Percentiles rank a stretch among this genome's conserved stretches.
phyloP scores from a whole-genome alignment of 495 filamentous ascomycete species.

The Trichoderma erinaceum region DNA sequence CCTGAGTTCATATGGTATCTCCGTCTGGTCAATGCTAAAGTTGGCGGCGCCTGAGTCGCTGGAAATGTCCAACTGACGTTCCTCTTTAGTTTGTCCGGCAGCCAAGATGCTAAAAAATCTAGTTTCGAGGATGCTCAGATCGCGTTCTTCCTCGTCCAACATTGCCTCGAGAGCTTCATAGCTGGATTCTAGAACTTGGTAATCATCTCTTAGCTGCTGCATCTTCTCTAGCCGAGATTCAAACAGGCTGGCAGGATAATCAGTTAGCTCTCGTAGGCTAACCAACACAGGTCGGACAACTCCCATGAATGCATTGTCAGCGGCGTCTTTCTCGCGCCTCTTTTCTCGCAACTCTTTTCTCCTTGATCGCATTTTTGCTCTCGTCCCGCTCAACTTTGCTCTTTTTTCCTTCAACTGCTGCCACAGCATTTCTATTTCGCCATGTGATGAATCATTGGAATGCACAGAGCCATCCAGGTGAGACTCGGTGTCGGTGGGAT shows the following conservation, averaged over 20 bases:
- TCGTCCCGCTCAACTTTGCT: conserved; percentile 15
- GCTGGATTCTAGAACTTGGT: conserved; percentile 22
- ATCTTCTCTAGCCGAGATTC: conserved; percentile 21
- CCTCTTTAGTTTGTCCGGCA: neutral
- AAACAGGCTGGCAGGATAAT: conserved; percentile 17
- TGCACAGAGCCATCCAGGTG: conserved; percentile 16
- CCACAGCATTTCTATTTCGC: conserved; percentile 18
- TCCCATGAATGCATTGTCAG: conserved; percentile 29
- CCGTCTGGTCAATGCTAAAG: conserved; percentile 15
- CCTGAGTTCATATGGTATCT: conserved; percentile 25
- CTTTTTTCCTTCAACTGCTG: conserved; percentile 21
- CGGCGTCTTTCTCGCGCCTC: conserved; percentile 20
- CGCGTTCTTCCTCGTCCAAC: conserved; percentile 22
- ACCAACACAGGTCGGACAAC: conserved; percentile 22
- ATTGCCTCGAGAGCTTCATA: conserved; percentile 24
- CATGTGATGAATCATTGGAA: conserved; percentile 1
- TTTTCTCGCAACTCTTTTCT: conserved; percentile 21
- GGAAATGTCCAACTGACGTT: neutral
- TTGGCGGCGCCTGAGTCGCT: conserved; percentile 3
- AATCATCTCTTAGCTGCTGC: conserved; percentile 24
- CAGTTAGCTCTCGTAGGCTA: conserved; percentile 10
- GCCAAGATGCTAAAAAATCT: conserved; percentile 19
- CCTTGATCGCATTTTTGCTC: conserved; percentile 20
- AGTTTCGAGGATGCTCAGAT: conserved; percentile 22
- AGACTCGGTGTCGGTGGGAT: conserved; percentile 15